A percentile compares a stretch with the other conserved stretches of the same genome.
These are phyloP conservation scores for Camelina laxa DNA, from an alignment of 345 rosid species.

Conservation along the genomic window DNA sequence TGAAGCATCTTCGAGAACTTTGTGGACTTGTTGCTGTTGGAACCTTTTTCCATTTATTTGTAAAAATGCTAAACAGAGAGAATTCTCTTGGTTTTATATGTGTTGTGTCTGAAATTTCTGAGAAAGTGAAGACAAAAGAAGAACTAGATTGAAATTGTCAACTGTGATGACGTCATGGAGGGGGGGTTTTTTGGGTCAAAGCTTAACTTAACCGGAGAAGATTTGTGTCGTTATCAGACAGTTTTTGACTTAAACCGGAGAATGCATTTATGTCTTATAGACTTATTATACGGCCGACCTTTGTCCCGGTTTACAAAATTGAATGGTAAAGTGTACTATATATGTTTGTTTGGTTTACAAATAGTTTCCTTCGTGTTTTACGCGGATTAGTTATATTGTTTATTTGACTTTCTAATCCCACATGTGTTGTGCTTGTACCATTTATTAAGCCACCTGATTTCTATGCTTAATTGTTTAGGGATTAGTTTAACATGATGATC, in stretches of 20 bases:
- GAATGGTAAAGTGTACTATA: conserved; percentile 4
- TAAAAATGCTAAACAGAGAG: conserved; percentile 14
- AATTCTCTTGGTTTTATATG: conserved; percentile 31
- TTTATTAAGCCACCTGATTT: conserved; percentile 29
- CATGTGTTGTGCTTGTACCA: conserved; percentile 14
- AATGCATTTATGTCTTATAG: conserved; percentile 17
- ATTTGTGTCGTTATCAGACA: conserved; percentile 5
- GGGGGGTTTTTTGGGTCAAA: conserved; percentile 22
- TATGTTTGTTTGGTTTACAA: conserved; percentile 6
- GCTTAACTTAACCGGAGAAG: conserved; percentile 35
- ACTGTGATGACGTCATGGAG: conserved; percentile 14
- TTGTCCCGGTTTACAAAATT: conserved; percentile 28
- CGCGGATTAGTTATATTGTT: conserved; percentile 28
- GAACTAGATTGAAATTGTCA: conserved; percentile 17
- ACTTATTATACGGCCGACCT: conserved; percentile 25
- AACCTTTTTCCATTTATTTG: conserved; percentile 37
- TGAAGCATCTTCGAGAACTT: conserved; percentile 64
- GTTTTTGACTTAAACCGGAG: conserved; percentile 37
- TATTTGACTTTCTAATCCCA: conserved; percentile 33
- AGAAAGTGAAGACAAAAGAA: conserved; percentile 7
- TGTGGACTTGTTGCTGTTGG: conserved; percentile 37
- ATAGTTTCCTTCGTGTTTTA: neutral
- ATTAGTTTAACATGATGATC: conserved; percentile 16
- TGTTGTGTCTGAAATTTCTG: conserved; percentile 35
- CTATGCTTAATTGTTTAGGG: conserved; percentile 26